Conservation (phyloP, 2,329 filamentous ascomycete genomes). For the Neopestalotiopsis rosae region DNA sequence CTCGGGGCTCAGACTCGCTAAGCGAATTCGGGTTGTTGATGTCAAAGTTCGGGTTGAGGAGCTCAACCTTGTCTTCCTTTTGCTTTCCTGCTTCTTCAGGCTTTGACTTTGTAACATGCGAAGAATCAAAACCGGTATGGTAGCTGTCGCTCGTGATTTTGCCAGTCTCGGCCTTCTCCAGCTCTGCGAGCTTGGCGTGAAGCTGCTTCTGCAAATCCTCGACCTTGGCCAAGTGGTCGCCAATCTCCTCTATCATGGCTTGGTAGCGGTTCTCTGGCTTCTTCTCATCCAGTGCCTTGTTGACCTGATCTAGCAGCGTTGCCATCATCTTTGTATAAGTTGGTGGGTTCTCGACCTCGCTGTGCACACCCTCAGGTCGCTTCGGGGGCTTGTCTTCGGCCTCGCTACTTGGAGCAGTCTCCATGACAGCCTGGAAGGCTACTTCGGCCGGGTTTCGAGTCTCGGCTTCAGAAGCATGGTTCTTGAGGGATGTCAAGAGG, state of each 20-base stretch:
- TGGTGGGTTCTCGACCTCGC: conserved; percentile 74
- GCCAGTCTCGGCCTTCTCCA: conserved; percentile 82
- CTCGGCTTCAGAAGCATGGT: conserved; percentile 72
- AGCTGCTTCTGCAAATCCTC: conserved; percentile 78
- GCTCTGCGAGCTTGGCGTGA: conserved; percentile 72
- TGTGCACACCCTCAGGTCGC: conserved; percentile 80
- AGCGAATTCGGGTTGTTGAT: conserved; percentile 35
- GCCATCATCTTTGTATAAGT: conserved; percentile 98
- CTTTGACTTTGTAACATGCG: conserved; percentile 63
- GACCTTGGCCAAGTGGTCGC: conserved; percentile 79
- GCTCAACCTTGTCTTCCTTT: conserved; percentile 65
- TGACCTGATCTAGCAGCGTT: conserved; percentile 92
- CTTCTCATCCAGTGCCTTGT: conserved; percentile 80
- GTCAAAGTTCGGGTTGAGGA: conserved; percentile 72
- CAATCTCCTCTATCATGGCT: conserved; percentile 80
- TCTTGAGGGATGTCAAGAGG: conserved; percentile 76
- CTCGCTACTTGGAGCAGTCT: conserved; percentile 69
- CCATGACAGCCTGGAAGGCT: conserved; percentile 88
- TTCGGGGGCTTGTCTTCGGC: conserved; percentile 77
- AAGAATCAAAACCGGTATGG: conserved; percentile 89
- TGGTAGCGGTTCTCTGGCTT: conserved; percentile 71
- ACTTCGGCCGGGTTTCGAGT: conserved; percentile 76
- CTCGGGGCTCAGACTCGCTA: conserved; percentile 32
- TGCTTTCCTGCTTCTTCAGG: conserved; percentile 46
- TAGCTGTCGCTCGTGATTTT: conserved; percentile 96